Evolutionary conservation across 2,329 filamentous ascomycete genomes (phyloP).

Genomic region (Exophiala sp.): DNA sequence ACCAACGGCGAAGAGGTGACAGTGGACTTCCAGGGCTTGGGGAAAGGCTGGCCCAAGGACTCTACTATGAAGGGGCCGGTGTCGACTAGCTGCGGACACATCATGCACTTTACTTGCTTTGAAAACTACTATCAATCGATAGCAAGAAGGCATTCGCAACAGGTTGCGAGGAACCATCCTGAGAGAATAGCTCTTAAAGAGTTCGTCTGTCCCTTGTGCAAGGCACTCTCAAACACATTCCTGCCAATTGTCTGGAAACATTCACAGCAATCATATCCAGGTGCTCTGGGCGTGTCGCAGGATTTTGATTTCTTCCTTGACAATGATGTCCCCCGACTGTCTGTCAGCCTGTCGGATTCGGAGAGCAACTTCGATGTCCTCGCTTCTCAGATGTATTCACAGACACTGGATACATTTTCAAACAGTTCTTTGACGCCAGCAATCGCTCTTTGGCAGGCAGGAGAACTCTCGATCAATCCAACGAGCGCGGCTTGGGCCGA

Average conservation of each 20-base stretch:
- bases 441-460: slow-evolving; percentile 20
- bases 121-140: slow-evolving; percentile 86
- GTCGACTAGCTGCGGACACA: slow-evolving; percentile 88
- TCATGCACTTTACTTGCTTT: slow-evolving; percentile 98
- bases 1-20: slow-evolving; percentile 67
- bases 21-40: slow-evolving; percentile 75
- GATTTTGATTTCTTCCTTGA: slow-evolving; percentile 68
- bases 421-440: slow-evolving; percentile 19
- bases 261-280: slow-evolving; percentile 77
- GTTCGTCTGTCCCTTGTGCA: slow-evolving; percentile 95
- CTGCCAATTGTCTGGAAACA: slow-evolving; percentile 94
- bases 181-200: slow-evolving; percentile 76
- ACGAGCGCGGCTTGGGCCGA: slow-evolving; percentile 20
- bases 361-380: slow-evolving; percentile 3
- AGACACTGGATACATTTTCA: slow-evolving; percentile 34
- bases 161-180: slow-evolving; percentile 91
- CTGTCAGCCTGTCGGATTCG: slow-evolving; percentile 22
- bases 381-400: slow-evolving; percentile 25
- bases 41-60: slow-evolving; percentile 77
- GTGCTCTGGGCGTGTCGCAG: slow-evolving; percentile 59
- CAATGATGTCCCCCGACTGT: slow-evolving; percentile 47
- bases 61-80: slow-evolving; percentile 71
- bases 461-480: slow-evolving; percentile 19
- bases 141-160: slow-evolving; percentile 76
- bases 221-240: slow-evolving; percentile 92